Conservation (phyloP, 75 land plant genomes). For the Pseudotsuga menziesii region DNA sequence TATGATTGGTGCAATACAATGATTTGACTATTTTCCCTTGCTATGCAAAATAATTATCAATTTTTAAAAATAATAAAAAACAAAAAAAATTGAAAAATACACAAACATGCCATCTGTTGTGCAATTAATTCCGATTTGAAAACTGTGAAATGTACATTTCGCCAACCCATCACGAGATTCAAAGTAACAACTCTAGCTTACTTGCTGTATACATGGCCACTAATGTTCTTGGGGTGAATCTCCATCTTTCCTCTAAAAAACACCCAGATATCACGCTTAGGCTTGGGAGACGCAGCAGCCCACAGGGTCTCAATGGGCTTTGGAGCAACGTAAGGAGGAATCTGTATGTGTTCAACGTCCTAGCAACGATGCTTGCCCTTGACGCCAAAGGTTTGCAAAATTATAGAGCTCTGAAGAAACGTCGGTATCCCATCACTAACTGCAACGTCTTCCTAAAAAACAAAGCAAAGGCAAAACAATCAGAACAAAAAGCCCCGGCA, state of each 20-base stretch:
- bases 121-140: no score
- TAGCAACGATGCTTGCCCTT: slow-evolving; percentile 67
- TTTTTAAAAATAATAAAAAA: no score
- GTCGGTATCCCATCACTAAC: slow-evolving; percentile 63
- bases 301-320: slow-evolving; percentile 18
- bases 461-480: not conserved
- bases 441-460: slow-evolving; percentile 36
- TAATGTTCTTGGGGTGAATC: slow-evolving; percentile 84
- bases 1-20: no score
- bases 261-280: slow-evolving; percentile 54
- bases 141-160: no score
- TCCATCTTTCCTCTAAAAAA: slow-evolving; percentile 94
- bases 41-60: no score
- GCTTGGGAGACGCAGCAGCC: slow-evolving; percentile 24
- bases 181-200: slow-evolving; percentile 3
- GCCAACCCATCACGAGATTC: no score
- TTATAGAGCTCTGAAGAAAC: slow-evolving; percentile 64
- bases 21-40: no score
- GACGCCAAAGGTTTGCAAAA: slow-evolving; percentile 82
- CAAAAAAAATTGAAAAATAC: no score
- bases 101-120: no score
- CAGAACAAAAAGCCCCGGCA: not conserved
- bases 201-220: slow-evolving; percentile 85
- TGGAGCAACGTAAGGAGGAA: slow-evolving; percentile 80
- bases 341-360: slow-evolving; percentile 59